phyloP scores from a whole-genome alignment of 345 rosid genomes.

The Syzygium aqueum region DNA sequence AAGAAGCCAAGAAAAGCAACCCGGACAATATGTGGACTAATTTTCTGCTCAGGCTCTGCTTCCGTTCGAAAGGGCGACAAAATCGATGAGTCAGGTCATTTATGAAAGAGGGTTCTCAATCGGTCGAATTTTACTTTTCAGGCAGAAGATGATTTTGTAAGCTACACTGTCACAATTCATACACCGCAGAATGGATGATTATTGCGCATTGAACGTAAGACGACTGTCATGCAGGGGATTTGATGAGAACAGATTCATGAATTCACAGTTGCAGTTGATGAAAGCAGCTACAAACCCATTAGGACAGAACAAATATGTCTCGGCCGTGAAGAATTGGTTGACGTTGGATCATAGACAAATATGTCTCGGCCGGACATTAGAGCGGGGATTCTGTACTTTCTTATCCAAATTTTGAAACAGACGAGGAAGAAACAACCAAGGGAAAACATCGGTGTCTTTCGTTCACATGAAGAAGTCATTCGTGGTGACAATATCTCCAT shows the following conservation, averaged over 20 bases:
- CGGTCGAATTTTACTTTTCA: not conserved
- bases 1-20: slow-evolving; percentile 50
- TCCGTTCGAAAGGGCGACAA: not conserved
- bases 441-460: not conserved
- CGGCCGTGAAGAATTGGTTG: too few relatives aligned
- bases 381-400: not conserved
- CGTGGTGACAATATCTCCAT: not conserved
- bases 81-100: not conserved
- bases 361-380: too few relatives aligned
- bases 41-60: slow-evolving; percentile 78
- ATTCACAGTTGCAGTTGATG: not conserved
- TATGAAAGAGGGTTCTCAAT: not conserved
- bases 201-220: not conserved
- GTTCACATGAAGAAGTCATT: not conserved
- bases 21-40: slow-evolving; percentile 82
- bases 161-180: not conserved
- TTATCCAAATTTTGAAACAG: not conserved
- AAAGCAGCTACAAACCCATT: not conserved
- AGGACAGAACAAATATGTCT: not conserved
- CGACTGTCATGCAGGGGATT: not conserved
- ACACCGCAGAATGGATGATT: not conserved
- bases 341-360: too few relatives aligned
- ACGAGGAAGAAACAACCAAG: not conserved
- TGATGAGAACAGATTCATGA: not conserved
- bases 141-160: not conserved